Evolutionary conservation across 2,329 filamentous ascomycete species (phyloP).

Genomic region (Ophiocordyceps camponoti-floridani): DNA sequence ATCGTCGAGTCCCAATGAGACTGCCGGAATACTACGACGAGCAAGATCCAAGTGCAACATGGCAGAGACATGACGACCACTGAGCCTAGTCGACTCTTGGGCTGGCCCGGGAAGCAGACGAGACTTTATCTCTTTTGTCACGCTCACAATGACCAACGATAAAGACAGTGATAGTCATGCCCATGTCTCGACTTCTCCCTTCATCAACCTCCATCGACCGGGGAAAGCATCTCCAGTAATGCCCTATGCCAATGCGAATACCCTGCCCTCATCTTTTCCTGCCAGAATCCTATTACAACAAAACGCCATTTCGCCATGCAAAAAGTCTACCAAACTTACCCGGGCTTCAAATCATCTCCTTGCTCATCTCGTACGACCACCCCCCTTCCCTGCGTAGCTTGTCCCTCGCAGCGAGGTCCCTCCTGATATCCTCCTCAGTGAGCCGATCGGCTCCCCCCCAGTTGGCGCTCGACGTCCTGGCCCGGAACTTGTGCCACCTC

Average conservation of each 20-base stretch:
- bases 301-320: neutral
- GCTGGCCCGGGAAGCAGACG: no score
- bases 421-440: conserved; percentile 73
- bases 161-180: no score
- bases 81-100: no score
- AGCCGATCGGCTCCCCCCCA: conserved; percentile 72
- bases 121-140: no score
- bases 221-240: neutral
- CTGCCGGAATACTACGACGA: no score
- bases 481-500: conserved; percentile 70
- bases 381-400: conserved; percentile 66
- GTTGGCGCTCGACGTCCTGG: conserved; percentile 84
- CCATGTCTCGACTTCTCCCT: no score
- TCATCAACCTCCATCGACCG: no score
- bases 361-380: conserved; percentile 54
- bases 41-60: no score
- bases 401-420: conserved; percentile 64
- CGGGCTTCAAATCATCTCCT: conserved; percentile 21
- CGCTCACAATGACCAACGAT: no score
- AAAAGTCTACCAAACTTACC: neutral
- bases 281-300: no score
- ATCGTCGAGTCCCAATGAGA: no score
- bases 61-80: no score
- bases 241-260: neutral
- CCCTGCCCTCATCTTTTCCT: neutral